Evolutionary conservation across 2,329 filamentous ascomycete species (phyloP), one percentile per base, ranked within the genome.

Genomic region (Chrysoporthe deuterocubensis): DNA sequence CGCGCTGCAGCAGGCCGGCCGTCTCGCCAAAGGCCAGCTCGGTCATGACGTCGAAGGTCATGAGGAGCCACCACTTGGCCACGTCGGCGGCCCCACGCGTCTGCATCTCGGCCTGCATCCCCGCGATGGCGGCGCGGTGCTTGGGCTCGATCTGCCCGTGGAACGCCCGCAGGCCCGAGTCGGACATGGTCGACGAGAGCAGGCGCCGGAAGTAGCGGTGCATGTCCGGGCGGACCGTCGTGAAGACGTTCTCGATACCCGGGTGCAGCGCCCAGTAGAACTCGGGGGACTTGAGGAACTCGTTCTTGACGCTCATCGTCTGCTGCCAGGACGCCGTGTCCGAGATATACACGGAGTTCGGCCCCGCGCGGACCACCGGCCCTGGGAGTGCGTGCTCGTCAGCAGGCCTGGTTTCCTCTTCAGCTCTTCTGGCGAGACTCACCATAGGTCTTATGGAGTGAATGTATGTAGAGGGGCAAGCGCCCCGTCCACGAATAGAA

Each of bases 21-120:
- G 84, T 83, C 18, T 87, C 81, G 0, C 86, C 85, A 72, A 88
- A 88, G 1, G 77, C 81, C 14, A 88, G 73, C 61, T 86, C 79
- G 0, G 81, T 83, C 59, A 87, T 84, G 0, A 86, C 76, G 71
- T 88, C 86, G 0, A 84, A 85, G 0, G 84, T 75, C 78, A 87
- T 81, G 59, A 85, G 85, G 8, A 81, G 73, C 76, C 79, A 84
- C 85, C 85, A 88, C 68, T 86, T 86, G 67, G 79, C 78, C 0
- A 87, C 75, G 69, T 89, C 84, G 0, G 76, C 78, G 0, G 69
- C 75, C 0, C 81, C 78, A 0, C 73, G 74, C 0, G 65, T 61
- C 34, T 75, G 67, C 69, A 81, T 79, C 62, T 87, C 84, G 18
- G 79, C 74, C 0, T 70, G 74, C 21, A 88, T 86, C 59, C 75